These are phyloP conservation scores for Aspergillus sp. DNA, from an alignment of 2,329 filamentous ascomycete genomes.

Conservation along the genomic window DNA sequence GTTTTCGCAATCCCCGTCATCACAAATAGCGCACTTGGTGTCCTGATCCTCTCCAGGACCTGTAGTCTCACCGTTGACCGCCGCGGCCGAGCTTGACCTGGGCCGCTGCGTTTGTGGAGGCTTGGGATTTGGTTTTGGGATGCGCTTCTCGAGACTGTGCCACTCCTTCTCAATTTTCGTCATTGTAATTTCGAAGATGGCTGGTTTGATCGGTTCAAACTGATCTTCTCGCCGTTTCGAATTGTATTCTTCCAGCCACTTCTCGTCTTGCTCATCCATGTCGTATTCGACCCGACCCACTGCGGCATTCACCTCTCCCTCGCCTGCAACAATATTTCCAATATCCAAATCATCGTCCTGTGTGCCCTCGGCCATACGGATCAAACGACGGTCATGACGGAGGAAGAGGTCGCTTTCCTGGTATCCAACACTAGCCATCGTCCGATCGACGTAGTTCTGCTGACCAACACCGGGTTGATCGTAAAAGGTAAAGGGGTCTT, in stretches of 20 bases:
- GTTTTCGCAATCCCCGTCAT: conserved; percentile 99
- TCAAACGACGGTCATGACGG: conserved; percentile 73
- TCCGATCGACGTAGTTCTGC: conserved; percentile 90
- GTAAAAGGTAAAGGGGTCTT: conserved; percentile 53
- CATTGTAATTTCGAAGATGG: conserved; percentile 96
- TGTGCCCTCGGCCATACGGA: conserved; percentile 64
- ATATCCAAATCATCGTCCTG: conserved; percentile 68
- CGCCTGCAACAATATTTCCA: conserved; percentile 58
- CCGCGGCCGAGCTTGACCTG: conserved; percentile 89
- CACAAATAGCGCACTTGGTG: conserved; percentile 95
- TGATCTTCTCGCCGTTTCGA: conserved; percentile 72
- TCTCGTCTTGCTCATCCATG: conserved; percentile 99
- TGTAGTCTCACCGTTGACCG: conserved; percentile 89
- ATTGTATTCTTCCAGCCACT: conserved; percentile 90
- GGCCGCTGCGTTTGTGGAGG: conserved; percentile 93
- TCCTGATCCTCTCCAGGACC: conserved; percentile 87
- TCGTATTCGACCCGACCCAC: conserved; percentile 94
- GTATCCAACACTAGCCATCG: conserved; percentile 94
- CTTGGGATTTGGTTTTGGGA: conserved; percentile 95
- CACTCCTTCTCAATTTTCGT: conserved; percentile 99
- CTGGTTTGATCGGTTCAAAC: conserved; percentile 83
- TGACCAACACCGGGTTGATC: conserved; percentile 86
- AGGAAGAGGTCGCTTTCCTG: conserved; percentile 92
- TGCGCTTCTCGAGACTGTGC: conserved; percentile 93
- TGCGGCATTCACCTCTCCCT: conserved; percentile 61